phyloP scores from a whole-genome alignment of 805 yeast species.

The Cyberlindnera americana region DNA sequence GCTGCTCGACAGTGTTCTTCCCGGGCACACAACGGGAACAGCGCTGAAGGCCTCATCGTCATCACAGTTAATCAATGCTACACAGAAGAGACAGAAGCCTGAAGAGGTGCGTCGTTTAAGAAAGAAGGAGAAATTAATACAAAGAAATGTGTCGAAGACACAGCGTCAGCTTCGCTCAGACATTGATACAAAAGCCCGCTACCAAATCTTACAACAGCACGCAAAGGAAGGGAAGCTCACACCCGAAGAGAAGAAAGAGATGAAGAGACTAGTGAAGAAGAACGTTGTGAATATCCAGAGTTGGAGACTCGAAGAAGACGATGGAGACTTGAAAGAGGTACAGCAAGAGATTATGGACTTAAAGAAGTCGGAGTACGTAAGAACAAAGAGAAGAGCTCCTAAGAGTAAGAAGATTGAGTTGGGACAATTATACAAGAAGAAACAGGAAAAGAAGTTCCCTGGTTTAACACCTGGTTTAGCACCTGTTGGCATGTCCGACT shows the following conservation, averaged over 20 bases:
- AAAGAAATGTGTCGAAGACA: conserved; percentile 26
- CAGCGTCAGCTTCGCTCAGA: conserved; percentile 22
- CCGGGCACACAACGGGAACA: conserved; percentile 29
- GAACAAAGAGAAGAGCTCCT: conserved; percentile 26
- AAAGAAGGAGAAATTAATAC: conserved; percentile 32
- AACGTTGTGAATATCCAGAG: conserved; percentile 38
- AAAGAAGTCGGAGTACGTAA: conserved; percentile 34
- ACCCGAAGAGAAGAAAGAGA: conserved; percentile 31
- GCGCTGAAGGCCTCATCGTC: conserved; percentile 26
- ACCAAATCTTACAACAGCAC: conserved; percentile 33
- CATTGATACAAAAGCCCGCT: conserved; percentile 31
- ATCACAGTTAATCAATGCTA: conserved; percentile 38
- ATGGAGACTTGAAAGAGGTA: conserved; percentile 33
- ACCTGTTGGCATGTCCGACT: conserved; percentile 67
- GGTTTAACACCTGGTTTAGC: conserved; percentile 87
- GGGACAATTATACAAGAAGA: conserved; percentile 31
- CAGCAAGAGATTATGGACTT: conserved; percentile 42
- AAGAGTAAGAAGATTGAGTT: conserved; percentile 22
- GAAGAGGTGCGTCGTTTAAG: conserved; percentile 32
- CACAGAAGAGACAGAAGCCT: conserved; percentile 33
- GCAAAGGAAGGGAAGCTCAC: conserved; percentile 30
- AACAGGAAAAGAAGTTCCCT: conserved; percentile 35
- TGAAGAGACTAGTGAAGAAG: conserved; percentile 33
- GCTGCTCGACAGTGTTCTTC: conserved; percentile 35
- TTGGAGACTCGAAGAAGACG: conserved; percentile 42